phyloP scores from a whole-genome alignment of 768 basidiomycete genomes.

The Amanita pseudoporphyria region DNA sequence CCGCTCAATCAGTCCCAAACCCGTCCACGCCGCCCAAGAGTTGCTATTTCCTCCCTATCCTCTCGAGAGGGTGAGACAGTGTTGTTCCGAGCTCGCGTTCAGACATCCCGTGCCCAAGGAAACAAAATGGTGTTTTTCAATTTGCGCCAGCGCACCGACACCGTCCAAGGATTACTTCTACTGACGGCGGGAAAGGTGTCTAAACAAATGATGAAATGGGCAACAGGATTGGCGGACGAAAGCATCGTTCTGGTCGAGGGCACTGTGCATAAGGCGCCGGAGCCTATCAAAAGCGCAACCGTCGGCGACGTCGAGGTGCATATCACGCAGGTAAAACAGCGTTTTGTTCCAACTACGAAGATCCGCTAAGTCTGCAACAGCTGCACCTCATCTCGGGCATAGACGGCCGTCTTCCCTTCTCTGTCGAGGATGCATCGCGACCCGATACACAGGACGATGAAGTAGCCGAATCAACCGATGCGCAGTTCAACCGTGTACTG shows the following conservation, averaged over 20 bases:
- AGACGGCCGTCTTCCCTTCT: constrained; percentile 79
- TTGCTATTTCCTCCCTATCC: constrained; percentile 56
- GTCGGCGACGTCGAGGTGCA: constrained; percentile 84
- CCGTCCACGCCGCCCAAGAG: constrained; percentile 49
- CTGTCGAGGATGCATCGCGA: constrained; percentile 85
- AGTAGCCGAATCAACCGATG: constrained; percentile 47
- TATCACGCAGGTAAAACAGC: constrained; percentile 55
- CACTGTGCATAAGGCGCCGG: constrained; percentile 63
- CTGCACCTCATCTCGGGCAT: constrained; percentile 75
- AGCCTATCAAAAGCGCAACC: constrained; percentile 86
- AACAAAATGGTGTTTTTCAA: constrained; percentile 94
- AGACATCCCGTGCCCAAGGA: constrained; percentile 86
- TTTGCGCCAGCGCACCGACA: constrained; percentile 77
- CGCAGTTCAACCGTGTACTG: constrained; percentile 70
- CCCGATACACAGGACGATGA: constrained; percentile 36
- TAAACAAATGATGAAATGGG: constrained; percentile 98
- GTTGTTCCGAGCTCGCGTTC: constrained; percentile 81
- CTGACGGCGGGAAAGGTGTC: constrained; percentile 71
- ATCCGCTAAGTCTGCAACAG: constrained; percentile 28
- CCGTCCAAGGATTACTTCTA: constrained; percentile 79
- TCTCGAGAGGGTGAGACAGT: constrained; percentile 65
- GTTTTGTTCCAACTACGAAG: neutral
- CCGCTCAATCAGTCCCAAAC: constrained; percentile 90
- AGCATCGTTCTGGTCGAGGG: constrained; percentile 91
- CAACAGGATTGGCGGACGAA: constrained; percentile 67